These are phyloP conservation scores for Barnettozyma siamensis DNA, from an alignment of 805 yeast species.

Conservation along the genomic window DNA sequence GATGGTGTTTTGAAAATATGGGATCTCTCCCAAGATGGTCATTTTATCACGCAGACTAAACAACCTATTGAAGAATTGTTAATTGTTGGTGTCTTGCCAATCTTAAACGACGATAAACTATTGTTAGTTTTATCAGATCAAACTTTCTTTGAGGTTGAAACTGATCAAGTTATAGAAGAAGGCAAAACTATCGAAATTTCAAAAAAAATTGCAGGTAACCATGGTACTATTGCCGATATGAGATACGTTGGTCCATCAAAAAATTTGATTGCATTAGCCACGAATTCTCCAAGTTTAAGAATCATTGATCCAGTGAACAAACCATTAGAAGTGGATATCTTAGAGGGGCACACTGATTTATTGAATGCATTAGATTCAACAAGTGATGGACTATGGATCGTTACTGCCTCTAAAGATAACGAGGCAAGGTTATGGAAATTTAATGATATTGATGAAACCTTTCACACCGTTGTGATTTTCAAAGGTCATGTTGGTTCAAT, in stretches of 20 bases:
- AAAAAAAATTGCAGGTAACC: conserved; percentile 79
- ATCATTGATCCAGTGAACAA: conserved; percentile 54
- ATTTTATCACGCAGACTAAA: conserved; percentile 36
- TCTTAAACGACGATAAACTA: conserved; percentile 30
- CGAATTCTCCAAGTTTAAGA: conserved; percentile 87
- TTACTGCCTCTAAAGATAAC: conserved; percentile 86
- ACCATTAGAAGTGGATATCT: conserved; percentile 56
- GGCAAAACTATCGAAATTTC: conserved; percentile 35
- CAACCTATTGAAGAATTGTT: conserved; percentile 69
- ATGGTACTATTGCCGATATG: conserved; percentile 92
- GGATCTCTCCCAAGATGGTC: conserved; percentile 48
- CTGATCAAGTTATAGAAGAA: conserved; percentile 26
- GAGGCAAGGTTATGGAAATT: conserved; percentile 80
- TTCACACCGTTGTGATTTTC: conserved; percentile 51
- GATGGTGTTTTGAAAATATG: conserved; percentile 64
- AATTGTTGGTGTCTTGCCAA: conserved; percentile 52
- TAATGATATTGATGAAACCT: conserved; percentile 37
- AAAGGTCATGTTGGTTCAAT: conserved; percentile 86
- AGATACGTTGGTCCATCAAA: conserved; percentile 62
- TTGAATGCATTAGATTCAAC: conserved; percentile 76
- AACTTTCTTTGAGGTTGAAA: conserved; percentile 52
- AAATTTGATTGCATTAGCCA: conserved; percentile 71
- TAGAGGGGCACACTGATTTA: conserved; percentile 82
- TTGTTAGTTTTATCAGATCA: conserved; percentile 76
- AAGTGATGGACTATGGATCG: conserved; percentile 81